Percentiles rank a stretch among this genome's conserved stretches.
Conservation (phyloP, 148 eudicot species). For the Rhododendron griersonianum region DNA sequence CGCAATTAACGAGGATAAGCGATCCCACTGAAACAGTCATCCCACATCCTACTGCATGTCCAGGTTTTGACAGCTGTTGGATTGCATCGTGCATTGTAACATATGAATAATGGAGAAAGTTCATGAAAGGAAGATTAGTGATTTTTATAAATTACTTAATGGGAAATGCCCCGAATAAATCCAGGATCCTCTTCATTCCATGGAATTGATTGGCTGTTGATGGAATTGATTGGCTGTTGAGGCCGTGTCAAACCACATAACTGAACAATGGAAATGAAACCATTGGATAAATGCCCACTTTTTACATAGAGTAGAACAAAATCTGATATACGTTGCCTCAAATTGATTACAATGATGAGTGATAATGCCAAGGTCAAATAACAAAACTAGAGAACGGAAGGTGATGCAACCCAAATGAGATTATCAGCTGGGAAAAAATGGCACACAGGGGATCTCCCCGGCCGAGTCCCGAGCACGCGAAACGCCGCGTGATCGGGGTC, state of each 20-base stretch:
- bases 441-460: slow-evolving; percentile 49
- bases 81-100: no score
- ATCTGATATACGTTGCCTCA: no score
- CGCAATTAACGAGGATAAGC: no score
- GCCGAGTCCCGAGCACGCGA: slow-evolving; percentile 23
- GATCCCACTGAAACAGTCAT: no score
- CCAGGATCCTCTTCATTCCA: background rate
- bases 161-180: no score
- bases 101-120: no score
- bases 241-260: background rate
- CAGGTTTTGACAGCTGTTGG: no score
- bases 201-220: background rate
- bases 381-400: background rate
- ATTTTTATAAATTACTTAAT: no score
- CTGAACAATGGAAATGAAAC: background rate
- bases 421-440: slow-evolving; percentile 57
- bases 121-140: no score
- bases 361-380: background rate
- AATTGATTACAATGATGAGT: background rate
- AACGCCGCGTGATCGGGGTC: slow-evolving; percentile 38
- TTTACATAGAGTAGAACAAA: background rate
- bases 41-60: no score
- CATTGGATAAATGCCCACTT: background rate
- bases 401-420: slow-evolving; percentile 47
- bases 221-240: background rate